phyloP scores from a whole-genome alignment of 140 eudicot genomes.

The Flaveria floridana region DNA sequence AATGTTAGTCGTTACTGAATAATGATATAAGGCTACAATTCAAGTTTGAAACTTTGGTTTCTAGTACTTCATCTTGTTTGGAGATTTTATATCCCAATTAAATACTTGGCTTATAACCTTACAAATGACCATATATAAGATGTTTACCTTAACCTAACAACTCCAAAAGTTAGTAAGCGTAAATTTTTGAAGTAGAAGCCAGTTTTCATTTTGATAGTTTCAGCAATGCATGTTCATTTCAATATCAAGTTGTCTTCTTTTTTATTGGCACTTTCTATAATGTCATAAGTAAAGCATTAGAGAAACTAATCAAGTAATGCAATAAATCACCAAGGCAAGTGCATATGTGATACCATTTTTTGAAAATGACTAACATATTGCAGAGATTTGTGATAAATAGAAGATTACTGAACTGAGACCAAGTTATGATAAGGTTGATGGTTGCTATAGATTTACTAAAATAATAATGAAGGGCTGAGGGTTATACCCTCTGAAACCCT shows the following conservation, averaged over 20 bases:
- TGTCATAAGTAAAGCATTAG: no score
- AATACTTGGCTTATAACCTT: not conserved
- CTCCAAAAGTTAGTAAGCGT: constrained; percentile 2
- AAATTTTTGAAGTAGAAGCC: constrained; percentile 4
- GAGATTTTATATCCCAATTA: not conserved
- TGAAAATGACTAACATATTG: no score
- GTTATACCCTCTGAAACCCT: not conserved
- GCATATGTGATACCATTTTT: no score
- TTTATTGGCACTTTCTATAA: no score
- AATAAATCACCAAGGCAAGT: no score
- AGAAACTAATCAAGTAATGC: no score
- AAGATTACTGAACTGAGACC: no score
- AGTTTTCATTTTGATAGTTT: no score
- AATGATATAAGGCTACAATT: not conserved
- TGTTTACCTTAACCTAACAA: not conserved
- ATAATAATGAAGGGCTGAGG: not conserved
- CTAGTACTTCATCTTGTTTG: not conserved
- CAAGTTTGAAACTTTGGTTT: not conserved
- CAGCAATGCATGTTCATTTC: no score
- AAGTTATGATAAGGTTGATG: not conserved
- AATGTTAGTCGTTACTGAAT: not conserved
- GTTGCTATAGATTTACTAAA: not conserved
- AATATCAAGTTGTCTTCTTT: no score
- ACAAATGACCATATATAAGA: constrained; percentile 13
- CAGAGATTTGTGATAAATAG: no score